phyloP scores from a whole-genome alignment of 768 basidiomycete genomes.

The Pholiota microspora region DNA sequence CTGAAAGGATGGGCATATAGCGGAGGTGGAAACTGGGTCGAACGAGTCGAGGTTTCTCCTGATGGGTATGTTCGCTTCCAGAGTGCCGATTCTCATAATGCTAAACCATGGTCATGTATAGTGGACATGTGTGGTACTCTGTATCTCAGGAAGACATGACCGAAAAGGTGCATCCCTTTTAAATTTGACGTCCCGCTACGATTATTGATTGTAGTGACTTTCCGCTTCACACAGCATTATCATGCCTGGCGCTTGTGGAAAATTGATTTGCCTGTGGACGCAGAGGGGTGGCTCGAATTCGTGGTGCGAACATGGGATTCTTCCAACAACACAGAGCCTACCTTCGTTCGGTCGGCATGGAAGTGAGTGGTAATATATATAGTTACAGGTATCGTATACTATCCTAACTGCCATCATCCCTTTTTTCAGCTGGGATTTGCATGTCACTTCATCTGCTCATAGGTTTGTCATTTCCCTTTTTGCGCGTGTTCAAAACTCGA shows the following conservation, averaged over 20 bases:
- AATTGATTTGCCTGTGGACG: constrained; percentile 14
- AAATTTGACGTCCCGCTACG: background rate
- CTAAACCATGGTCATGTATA: background rate
- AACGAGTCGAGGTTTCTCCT: constrained; percentile 16
- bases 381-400: background rate
- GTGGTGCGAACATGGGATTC: constrained; percentile 15
- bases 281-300: constrained; percentile 16
- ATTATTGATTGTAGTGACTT: background rate
- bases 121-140: constrained; percentile 13
- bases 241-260: constrained; percentile 16
- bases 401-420: background rate
- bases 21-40: constrained; percentile 16
- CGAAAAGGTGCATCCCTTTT: constrained; percentile 5
- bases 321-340: constrained; percentile 14
- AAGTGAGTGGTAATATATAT: constrained; percentile 6
- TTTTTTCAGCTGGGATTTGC: constrained; percentile 10
- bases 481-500: no score
- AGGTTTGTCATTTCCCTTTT: background rate
- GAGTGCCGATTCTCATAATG: background rate
- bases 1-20: constrained; percentile 16
- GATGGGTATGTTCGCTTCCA: constrained; percentile 6
- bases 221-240: constrained; percentile 5
- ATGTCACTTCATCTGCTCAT: constrained; percentile 13
- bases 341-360: constrained; percentile 16
- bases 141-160: constrained; percentile 13